A percentile compares a stretch with the other conserved stretches of the same genome.
phyloP scores from a whole-genome alignment of 352 stramenopile genomes.

The Phytophthora podocarpi region DNA sequence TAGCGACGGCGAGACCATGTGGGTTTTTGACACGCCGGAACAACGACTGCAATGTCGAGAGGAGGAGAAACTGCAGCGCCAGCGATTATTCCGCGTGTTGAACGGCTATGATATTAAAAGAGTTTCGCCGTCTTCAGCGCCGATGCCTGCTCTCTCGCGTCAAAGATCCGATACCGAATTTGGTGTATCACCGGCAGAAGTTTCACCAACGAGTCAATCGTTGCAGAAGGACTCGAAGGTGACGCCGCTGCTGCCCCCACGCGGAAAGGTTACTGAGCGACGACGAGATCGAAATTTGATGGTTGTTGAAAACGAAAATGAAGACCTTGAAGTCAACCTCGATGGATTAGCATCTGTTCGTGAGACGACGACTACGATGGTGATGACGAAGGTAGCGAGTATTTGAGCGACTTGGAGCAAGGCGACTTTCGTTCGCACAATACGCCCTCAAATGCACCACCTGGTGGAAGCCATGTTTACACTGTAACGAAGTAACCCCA shows the following conservation, averaged over 20 bases:
- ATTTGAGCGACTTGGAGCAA: conserved; percentile 9
- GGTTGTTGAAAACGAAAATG: no score
- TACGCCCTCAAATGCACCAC: conserved; percentile 14
- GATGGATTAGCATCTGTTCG: conserved; percentile 11
- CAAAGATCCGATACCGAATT: no score
- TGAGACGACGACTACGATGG: conserved; percentile 32
- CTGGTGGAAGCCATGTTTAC: conserved; percentile 21
- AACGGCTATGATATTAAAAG: conserved; percentile 50
- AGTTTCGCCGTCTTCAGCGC: conserved; percentile 12
- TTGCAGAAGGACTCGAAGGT: no score
- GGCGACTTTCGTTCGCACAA: conserved; percentile 8
- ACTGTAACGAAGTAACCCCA: conserved; percentile 28
- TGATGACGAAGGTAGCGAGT: conserved; percentile 27
- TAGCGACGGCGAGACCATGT: conserved; percentile 51
- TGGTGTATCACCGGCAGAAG: no score
- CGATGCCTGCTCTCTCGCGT: no score
- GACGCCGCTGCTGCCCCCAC: no score
- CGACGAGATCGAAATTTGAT: no score
- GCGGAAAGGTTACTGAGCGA: no score
- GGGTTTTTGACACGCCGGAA: conserved; percentile 51
- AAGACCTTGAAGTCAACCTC: no score
- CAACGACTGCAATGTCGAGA: conserved; percentile 56
- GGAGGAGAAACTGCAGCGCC: conserved; percentile 52
- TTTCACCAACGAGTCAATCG: no score
- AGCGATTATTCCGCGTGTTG: conserved; percentile 54